A percentile compares a stretch with the other conserved stretches of the same genome.
Conservation (phyloP, 768 basidiomycete genomes). For the Lentinula lateritia region DNA sequence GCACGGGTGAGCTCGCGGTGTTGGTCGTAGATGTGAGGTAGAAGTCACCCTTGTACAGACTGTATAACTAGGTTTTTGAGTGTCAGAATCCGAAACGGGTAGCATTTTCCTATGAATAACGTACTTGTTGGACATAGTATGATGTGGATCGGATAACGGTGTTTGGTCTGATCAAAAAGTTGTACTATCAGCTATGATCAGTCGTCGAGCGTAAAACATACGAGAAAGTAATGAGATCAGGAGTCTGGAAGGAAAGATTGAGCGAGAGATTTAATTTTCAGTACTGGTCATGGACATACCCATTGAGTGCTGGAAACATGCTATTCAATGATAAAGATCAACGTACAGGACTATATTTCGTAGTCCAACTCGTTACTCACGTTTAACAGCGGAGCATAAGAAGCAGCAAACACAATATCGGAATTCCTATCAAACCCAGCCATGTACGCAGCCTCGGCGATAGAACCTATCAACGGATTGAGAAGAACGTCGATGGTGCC, state of each 20-base stretch:
- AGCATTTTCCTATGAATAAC: not conserved
- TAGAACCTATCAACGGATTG: constrained; percentile 29
- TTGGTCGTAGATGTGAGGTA: constrained; percentile 63
- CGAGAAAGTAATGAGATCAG: constrained; percentile 59
- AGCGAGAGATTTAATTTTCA: not conserved
- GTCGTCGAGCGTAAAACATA: constrained; percentile 15
- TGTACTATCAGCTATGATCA: not conserved
- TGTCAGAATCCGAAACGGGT: too few relatives aligned
- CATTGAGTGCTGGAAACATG: constrained; percentile 54
- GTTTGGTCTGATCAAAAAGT: constrained; percentile 33
- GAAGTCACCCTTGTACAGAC: constrained; percentile 53
- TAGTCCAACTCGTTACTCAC: constrained; percentile 17
- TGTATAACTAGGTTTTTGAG: constrained; percentile 44
- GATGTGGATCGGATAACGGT: constrained; percentile 55
- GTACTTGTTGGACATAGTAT: constrained; percentile 57
- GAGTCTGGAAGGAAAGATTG: constrained; percentile 32
- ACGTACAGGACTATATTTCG: too few relatives aligned
- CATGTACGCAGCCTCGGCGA: constrained; percentile 64
- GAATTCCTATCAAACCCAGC: constrained; percentile 50
- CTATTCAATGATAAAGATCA: constrained; percentile 18
- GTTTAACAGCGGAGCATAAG: constrained; percentile 56
- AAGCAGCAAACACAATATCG: constrained; percentile 49
- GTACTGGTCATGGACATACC: constrained; percentile 22
- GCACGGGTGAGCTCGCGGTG: constrained; percentile 35
- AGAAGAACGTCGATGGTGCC: not conserved